Base-by-base conservation (phyloP, 768 basidiomycete species). In the Dictyophora rubrovolvata region DNA sequence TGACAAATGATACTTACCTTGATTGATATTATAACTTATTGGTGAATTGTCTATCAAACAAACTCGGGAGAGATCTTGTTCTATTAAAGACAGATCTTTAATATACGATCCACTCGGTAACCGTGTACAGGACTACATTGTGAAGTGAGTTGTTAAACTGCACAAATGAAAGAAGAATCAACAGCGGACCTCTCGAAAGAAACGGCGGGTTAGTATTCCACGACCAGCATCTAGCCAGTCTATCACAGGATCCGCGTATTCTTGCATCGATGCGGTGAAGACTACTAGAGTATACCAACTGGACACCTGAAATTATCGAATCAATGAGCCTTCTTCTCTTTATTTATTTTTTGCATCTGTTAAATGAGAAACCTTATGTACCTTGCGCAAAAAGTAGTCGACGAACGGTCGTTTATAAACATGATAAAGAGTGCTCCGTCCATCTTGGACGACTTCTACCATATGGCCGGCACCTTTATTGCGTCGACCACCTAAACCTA, bases 191-290 rank as follows among this genome's bases (percentile, higher is more conserved):
- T 96, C 93, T 62, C 96, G 84, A 73, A 98, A 99, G 63, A 96
- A 77, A 36, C 93, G 84, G 62, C 89, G 87, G 1, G 79, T 82
- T 36, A 99, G 81, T 60, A 98, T 89, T 17, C 93, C 94, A 49
- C 92, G 82, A 3, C 93, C 92, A 56, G 87, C 92, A 69, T 99
- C 96, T 56, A 99, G 75, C 96, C 96, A 99, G 73, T 99, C 96
- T 64, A 99, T 99, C 28, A 99, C 94, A 0, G 96, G 96, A 75
- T 99, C 96, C 62, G 96, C 96, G 70, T 99, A 99, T 72, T 99
- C 96, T 68, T 93, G 89, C 90, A 99, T 92, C 9, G 95, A 97
- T 7, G 96, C 96, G 34, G 96, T 99, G 73, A 95, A 99, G 63
- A 99, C 93, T 55, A 99, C 93, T 61, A 99, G 81, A 1, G 94